Conservation (phyloP, 352 stramenopile genomes). For the Phytophthora capsici region DNA sequence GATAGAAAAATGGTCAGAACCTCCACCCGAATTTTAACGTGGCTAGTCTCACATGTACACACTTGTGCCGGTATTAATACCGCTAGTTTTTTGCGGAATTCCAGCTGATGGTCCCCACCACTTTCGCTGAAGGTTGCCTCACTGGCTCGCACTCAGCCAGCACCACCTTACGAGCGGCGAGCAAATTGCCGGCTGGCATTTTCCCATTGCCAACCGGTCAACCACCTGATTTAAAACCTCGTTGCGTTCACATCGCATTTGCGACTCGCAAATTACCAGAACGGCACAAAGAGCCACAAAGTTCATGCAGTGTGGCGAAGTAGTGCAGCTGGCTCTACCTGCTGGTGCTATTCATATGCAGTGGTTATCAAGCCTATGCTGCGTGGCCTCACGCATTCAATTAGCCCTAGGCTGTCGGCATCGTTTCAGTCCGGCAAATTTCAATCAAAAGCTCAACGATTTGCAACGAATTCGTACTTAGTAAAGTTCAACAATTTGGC, state of each 20-base stretch:
- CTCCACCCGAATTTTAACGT: too few relatives aligned
- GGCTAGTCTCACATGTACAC: too few relatives aligned
- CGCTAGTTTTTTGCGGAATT: conserved; percentile 1
- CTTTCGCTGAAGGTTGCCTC: conserved; percentile 19
- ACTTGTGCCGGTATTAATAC: conserved; percentile 18
- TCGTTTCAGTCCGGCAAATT: conserved; percentile 12
- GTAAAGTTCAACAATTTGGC: too few relatives aligned
- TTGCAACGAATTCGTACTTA: conserved; percentile 10
- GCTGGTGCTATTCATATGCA: conserved; percentile 8
- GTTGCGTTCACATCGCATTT: background rate
- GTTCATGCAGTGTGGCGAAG: background rate
- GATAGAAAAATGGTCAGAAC: conserved; percentile 29
- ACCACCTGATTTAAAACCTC: conserved; percentile 6
- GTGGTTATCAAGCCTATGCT: conserved; percentile 10
- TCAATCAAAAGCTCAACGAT: conserved; percentile 19
- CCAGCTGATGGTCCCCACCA: background rate
- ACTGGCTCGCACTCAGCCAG: conserved; percentile 11
- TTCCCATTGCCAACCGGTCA: conserved; percentile 24
- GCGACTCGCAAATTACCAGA: background rate
- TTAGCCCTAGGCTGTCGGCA: background rate
- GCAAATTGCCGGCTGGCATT: conserved; percentile 16
- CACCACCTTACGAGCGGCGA: conserved; percentile 8
- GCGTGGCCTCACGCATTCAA: conserved; percentile 13
- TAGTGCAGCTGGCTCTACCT: conserved; percentile 18
- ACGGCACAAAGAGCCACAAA: conserved; percentile 13